These are phyloP conservation scores for Trichosporon ovoides DNA, from an alignment of 1,284 basidiomycete species.

Conservation along the genomic window DNA sequence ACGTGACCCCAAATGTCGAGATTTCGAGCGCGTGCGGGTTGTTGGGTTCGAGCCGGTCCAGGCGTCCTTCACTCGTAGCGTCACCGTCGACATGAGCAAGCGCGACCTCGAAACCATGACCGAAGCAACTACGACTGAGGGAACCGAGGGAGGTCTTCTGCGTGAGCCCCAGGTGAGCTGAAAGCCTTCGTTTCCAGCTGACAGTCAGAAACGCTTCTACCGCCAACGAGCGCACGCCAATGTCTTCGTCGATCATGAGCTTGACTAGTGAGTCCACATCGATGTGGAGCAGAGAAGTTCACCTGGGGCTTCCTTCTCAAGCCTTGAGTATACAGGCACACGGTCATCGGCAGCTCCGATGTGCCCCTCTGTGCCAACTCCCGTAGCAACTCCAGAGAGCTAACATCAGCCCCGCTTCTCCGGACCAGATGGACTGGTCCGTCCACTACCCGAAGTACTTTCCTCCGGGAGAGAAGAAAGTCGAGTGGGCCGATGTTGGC, in stretches of 20 bases:
- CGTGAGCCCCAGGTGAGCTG: slow-evolving; percentile 34
- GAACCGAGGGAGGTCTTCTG: slow-evolving; percentile 25
- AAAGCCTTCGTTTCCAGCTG: not conserved
- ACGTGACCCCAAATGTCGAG: not conserved
- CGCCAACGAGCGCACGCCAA: slow-evolving; percentile 97
- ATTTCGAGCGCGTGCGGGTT: slow-evolving; percentile 1
- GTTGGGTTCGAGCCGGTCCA: not conserved
- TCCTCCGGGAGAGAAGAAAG: slow-evolving; percentile 48
- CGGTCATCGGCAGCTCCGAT: too few species aligned
- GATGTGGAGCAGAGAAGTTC: not conserved
- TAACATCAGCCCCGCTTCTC: slow-evolving; percentile 60
- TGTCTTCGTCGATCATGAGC: slow-evolving; percentile 91
- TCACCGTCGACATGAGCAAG: slow-evolving; percentile 29
- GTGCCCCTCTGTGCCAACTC: too few species aligned
- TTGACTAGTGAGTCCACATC: slow-evolving; percentile 61
- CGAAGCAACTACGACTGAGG: slow-evolving; percentile 8
- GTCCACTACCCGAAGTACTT: slow-evolving; percentile 74
- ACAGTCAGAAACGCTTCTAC: slow-evolving; percentile 82
- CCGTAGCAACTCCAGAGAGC: not conserved
- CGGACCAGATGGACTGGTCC: slow-evolving; percentile 75
- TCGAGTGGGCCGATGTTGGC: slow-evolving; percentile 94
- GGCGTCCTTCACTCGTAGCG: not conserved
- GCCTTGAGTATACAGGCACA: too few species aligned
- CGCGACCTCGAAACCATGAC: slow-evolving; percentile 28
- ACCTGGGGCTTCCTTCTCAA: too few species aligned